Percentiles rank a stretch among this genome's conserved stretches.
Conservation (phyloP, 768 basidiomycete genomes). For the Thelephora ganbajun region DNA sequence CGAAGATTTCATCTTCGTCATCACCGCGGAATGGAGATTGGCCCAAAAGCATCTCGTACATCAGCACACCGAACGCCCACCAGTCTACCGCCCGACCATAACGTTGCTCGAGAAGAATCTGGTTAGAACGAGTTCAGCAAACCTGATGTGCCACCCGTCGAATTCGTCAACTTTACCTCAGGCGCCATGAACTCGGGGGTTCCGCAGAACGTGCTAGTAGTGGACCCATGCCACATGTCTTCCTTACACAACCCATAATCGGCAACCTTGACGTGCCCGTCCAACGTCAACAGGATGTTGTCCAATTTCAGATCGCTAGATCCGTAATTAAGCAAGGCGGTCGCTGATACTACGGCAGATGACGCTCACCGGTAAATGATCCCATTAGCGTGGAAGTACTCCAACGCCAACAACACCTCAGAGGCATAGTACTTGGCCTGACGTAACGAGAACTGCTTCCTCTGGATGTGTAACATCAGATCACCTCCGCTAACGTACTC, state of each 20-base stretch:
- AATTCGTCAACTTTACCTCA: constrained; percentile 44
- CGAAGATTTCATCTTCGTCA: constrained; percentile 99
- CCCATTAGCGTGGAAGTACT: constrained; percentile 98
- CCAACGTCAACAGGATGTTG: constrained; percentile 91
- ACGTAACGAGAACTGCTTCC: constrained; percentile 95
- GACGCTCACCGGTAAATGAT: constrained; percentile 84
- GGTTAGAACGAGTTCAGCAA: neutral
- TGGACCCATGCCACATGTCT: constrained; percentile 94
- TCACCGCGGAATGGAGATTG: constrained; percentile 99
- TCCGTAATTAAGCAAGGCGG: neutral
- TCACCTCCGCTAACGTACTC: constrained; percentile 99
- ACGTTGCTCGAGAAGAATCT: constrained; percentile 98
- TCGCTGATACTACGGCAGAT: neutral
- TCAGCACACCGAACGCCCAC: constrained; percentile 99
- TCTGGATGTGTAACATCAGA: constrained; percentile 97
- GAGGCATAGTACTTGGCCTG: constrained; percentile 99
- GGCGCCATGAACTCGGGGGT: constrained; percentile 99
- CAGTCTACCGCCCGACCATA: constrained; percentile 98
- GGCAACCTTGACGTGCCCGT: constrained; percentile 97
- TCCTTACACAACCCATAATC: constrained; percentile 99
- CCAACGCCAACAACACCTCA: constrained; percentile 88
- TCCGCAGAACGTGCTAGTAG: constrained; percentile 97
- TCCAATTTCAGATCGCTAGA: constrained; percentile 90
- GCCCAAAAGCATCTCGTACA: constrained; percentile 96
- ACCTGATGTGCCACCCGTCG: neutral